A percentile compares a stretch with the other conserved stretches of the same genome.
Conservation (phyloP, 331 rosid genomes). For the Quercus lobata region DNA sequence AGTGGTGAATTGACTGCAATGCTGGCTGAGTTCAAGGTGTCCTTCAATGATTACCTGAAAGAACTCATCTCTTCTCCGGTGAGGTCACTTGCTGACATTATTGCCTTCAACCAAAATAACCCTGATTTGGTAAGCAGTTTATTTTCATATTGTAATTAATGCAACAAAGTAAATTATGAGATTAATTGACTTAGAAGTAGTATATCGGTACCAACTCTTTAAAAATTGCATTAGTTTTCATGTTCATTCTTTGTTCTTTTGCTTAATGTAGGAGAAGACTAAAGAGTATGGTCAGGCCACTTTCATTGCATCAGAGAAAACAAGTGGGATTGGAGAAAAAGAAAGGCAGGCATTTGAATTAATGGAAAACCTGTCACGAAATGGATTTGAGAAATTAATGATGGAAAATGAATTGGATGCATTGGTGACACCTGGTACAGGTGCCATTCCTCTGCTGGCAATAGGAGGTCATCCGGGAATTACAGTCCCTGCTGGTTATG, state of each 20-base stretch:
- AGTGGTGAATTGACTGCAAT: constrained; percentile 44
- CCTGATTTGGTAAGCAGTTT: constrained; percentile 37
- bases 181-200: not conserved
- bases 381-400: constrained; percentile 55
- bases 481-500: constrained; percentile 65
- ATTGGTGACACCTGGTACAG: constrained; percentile 32
- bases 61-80: constrained; percentile 43
- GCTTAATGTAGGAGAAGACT: constrained; percentile 34
- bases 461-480: constrained; percentile 68
- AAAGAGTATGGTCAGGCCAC: constrained; percentile 44
- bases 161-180: not conserved
- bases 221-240: not conserved
- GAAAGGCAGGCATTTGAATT: constrained; percentile 32
- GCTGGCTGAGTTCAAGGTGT: constrained; percentile 46
- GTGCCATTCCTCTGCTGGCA: constrained; percentile 27
- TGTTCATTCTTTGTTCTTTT: not conserved
- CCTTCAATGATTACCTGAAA: constrained; percentile 36
- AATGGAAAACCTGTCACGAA: constrained; percentile 32
- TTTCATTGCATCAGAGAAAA: constrained; percentile 34
- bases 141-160: not conserved
- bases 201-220: not conserved
- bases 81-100: constrained; percentile 46
- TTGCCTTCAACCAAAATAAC: constrained; percentile 45
- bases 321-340: constrained; percentile 37
- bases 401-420: constrained; percentile 48